Base-by-base conservation (phyloP, 495 filamentous ascomycete genomes). In the Neurospora africana region DNA sequence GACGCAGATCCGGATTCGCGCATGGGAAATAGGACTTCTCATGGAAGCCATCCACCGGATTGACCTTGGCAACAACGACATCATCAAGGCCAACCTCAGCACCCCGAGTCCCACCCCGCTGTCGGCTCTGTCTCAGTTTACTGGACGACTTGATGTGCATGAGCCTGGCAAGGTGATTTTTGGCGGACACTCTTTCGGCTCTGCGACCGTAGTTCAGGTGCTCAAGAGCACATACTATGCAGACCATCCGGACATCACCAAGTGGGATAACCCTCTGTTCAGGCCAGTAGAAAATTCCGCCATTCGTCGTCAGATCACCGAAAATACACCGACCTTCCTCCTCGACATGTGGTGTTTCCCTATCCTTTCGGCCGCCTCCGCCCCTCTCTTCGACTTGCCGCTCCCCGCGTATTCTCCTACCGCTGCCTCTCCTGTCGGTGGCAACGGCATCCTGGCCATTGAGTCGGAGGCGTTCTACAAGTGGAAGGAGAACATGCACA, bases 331-430 rank as follows among this genome's bases (percentile, higher is more conserved):
- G 0, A 79, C 88, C 0, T 81, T 91, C 35, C 80, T 94, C 0
- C 86, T 95, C 17, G 92, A 95, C 74, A 84, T 91, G 76, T 95
- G 92, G 92, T 86, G 85, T 67, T 80, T 93, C 40, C 90, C 92
- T 1, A 82, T 94, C 10, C 82, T 86, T 6, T 85, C 87, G 8
- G 81, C 80, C 4, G 76, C 84, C 6, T 88, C 88, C 2, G 74
- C 78, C 4, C 83, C 85, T 74, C 87, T 93, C 40, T 89, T 85
- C 82, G 83, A 85, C 30, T 82, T 88, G 11, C 91, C 91, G 0
- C 82, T 97, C 23, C 92, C 92, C 2, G 84, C 85, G 65, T 90
- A 94, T 77, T 79, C 80, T 8, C 76, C 82, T 33, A 71, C 67
- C 8, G 69, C 73, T 0, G 72, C 75, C 17, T 82, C 82, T 2